These are phyloP conservation scores for Ehretia macrophylla DNA, from an alignment of 257 asterid genomes.

Conservation along the genomic window DNA sequence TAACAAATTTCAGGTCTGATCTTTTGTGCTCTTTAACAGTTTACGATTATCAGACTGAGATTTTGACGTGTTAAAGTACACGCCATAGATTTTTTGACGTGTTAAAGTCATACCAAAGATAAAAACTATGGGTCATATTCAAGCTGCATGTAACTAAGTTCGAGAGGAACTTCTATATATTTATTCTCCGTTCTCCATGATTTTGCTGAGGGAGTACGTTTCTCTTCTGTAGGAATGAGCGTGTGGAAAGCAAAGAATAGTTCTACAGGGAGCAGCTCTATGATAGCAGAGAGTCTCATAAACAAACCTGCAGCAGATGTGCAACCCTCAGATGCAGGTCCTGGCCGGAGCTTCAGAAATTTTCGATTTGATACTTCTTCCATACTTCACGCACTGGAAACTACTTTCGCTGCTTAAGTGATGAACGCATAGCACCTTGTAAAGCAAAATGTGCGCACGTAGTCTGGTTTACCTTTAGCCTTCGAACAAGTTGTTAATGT, in stretches of 20 bases:
- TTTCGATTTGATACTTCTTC: conserved; percentile 63
- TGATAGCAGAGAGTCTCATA: conserved; percentile 37
- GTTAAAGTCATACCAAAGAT: too few relatives aligned
- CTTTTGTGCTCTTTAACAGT: too few relatives aligned
- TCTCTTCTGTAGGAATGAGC: conserved; percentile 43
- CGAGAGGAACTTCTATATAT: too few relatives aligned
- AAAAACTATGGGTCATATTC: too few relatives aligned
- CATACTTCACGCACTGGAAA: conserved; percentile 56
- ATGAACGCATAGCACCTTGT: conserved; percentile 9
- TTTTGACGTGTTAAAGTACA: too few relatives aligned
- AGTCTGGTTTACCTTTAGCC: conserved; percentile 4
- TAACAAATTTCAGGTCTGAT: too few relatives aligned
- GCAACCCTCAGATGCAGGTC: conserved; percentile 30
- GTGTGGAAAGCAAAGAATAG: conserved; percentile 70
- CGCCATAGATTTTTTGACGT: too few relatives aligned
- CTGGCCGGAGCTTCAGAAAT: conserved; percentile 64
- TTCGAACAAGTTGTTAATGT: too few relatives aligned
- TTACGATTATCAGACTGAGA: too few relatives aligned
- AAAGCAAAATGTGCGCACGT: conserved; percentile 18
- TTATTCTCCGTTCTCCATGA: not conserved
- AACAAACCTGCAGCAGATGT: conserved; percentile 39
- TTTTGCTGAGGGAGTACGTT: conserved; percentile 8
- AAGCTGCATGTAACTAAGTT: too few relatives aligned
- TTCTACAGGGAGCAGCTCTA: conserved; percentile 56
- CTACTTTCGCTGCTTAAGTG: conserved; percentile 44